Conservation (phyloP, 495 filamentous ascomycete genomes). For the Hypoxylon rickii region DNA sequence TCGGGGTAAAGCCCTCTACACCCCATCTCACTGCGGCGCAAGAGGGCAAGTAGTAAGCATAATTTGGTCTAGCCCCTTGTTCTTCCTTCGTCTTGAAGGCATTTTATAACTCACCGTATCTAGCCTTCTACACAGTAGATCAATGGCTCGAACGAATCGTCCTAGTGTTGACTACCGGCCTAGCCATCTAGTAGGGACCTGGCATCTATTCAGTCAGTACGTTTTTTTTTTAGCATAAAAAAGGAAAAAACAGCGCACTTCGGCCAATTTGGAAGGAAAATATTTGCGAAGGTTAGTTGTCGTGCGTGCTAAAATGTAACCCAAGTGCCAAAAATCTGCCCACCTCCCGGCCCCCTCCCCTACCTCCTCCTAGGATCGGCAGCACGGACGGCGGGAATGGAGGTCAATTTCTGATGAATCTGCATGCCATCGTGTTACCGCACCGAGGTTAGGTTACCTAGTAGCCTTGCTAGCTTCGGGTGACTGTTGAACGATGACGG, state of each 20-base stretch:
- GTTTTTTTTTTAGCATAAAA: conserved; percentile 13
- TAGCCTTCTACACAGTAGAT: no score
- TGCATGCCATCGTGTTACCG: conserved; percentile 25
- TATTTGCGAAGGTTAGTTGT: conserved; percentile 28
- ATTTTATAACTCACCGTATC: no score
- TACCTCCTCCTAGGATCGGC: conserved; percentile 11
- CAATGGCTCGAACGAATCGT: no score
- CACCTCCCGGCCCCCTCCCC: conserved; percentile 5
- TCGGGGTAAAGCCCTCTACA: conserved; percentile 2
- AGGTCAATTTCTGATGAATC: conserved; percentile 30
- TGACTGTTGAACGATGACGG: no score
- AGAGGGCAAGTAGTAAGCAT: no score
- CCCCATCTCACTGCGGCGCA: not conserved
- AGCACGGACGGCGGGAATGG: conserved; percentile 29
- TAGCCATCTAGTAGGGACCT: no score
- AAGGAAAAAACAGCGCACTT: conserved; percentile 3
- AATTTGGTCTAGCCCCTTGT: no score
- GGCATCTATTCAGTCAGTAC: no score
- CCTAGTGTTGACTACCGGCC: no score
- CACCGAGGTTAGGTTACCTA: conserved; percentile 4
- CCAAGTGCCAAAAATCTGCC: conserved; percentile 8
- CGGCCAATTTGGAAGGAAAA: conserved; percentile 29
- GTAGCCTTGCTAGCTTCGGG: conserved; percentile 1
- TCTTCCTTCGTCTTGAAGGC: no score
- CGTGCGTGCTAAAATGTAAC: conserved; percentile 24